Base-by-base conservation (phyloP, 2,329 filamentous ascomycete genomes). In the Cordyceps cateniannulata region DNA sequence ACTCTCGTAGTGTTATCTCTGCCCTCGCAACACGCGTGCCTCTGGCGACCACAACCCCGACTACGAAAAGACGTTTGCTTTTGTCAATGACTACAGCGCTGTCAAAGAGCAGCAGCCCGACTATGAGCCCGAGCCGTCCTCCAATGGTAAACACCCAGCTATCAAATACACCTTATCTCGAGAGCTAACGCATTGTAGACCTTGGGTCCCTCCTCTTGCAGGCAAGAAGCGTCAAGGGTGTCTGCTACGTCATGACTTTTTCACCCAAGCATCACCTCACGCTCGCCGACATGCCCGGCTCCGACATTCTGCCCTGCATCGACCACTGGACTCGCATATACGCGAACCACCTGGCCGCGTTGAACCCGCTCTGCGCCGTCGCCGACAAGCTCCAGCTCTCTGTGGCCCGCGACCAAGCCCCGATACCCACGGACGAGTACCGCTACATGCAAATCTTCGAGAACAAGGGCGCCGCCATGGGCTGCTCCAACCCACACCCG, bases 401-500 rank as follows among this genome's bases (percentile, higher is more conserved):
- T 2, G 68, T 79, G 71, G 52, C 68, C 35, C 71, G 65, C 20
- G 72, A 75, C 6, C 70, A 69, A 14, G 70, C 72, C 10, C 74
- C 74, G 6, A 49, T 67, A 1, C 88, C 91, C 5, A 85, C 81
- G 56, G 83, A 89, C 58, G 91, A 96, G 75, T 91, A 96, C 69
- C 85, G 89, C 59, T 98, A 96, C 77, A 97, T 99, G 93, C 95
- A 99, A 72, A 98, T 99, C 65, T 99, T 99, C 65, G 95, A 99
- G 77, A 99, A 99, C 80, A 99, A 99, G 77, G 95, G 95, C 56
- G 86, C 90, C 1, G 91, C 93, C 12, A 99, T 99, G 95, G 95
- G 95, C 56, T 99, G 95, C 79, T 98, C 93, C 1, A 99, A 99
- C 73, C 95, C 95, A 1, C 95, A 99, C 73, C 95, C 95, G 0